These are phyloP conservation scores for Phytophthora colocasiae DNA, from an alignment of 352 stramenopile species.

Conservation along the genomic window DNA sequence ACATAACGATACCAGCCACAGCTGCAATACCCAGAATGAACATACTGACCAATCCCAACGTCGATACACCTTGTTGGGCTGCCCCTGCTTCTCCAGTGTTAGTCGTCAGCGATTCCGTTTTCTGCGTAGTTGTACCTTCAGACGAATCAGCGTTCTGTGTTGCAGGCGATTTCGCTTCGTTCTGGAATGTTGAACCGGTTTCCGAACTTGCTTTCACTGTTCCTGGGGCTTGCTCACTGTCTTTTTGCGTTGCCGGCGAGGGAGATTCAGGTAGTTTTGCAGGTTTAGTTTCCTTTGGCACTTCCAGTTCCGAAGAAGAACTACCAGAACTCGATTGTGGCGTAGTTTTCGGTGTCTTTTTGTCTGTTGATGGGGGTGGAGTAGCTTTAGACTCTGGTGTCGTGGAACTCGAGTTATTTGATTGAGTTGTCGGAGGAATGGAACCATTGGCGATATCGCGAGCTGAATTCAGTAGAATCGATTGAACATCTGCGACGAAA, in stretches of 20 bases:
- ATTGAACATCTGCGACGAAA: slow-evolving; percentile 62
- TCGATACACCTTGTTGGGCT: slow-evolving; percentile 38
- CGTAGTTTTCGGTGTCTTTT: too few species aligned
- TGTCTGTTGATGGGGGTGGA: background rate
- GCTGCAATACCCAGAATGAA: slow-evolving; percentile 59
- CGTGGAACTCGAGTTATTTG: background rate
- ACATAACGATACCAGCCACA: slow-evolving; percentile 55
- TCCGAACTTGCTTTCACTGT: slow-evolving; percentile 45
- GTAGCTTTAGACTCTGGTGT: slow-evolving; percentile 8
- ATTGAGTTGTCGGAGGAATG: slow-evolving; percentile 9
- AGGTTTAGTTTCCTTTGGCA: slow-evolving; percentile 3
- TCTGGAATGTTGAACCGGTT: slow-evolving; percentile 37
- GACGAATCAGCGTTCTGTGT: slow-evolving; percentile 4
- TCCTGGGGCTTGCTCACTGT: slow-evolving; percentile 12
- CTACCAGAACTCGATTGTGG: background rate
- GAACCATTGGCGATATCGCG: slow-evolving; percentile 37
- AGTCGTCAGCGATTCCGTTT: slow-evolving; percentile 21
- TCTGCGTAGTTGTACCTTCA: slow-evolving; percentile 5
- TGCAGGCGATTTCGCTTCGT: slow-evolving; percentile 20
- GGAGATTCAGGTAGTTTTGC: slow-evolving; percentile 3
- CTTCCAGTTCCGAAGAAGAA: slow-evolving; percentile 3
- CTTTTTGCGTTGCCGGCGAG: slow-evolving; percentile 17
- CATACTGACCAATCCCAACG: slow-evolving; percentile 54
- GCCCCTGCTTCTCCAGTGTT: slow-evolving; percentile 10
- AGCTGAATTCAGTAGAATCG: slow-evolving; percentile 47